Percentiles rank a stretch among this genome's conserved stretches.
phyloP scores from a whole-genome alignment of 495 filamentous ascomycete genomes.

The Coniosporium apollinis region DNA sequence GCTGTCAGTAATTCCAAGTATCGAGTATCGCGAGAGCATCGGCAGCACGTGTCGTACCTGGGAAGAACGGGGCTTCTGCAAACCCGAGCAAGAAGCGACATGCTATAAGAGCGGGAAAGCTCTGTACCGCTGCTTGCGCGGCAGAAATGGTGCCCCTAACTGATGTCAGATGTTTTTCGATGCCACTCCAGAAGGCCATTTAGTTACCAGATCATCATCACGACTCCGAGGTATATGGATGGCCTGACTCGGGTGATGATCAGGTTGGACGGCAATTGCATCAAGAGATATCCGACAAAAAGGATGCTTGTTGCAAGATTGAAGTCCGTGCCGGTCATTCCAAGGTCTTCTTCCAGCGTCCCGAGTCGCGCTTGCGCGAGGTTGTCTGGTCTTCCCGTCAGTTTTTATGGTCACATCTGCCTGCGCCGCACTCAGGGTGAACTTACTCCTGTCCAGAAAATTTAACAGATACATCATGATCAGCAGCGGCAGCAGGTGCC shows the following conservation, averaged over 20 bases:
- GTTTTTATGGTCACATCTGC: too few relatives aligned
- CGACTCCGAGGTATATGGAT: background rate
- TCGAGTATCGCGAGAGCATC: too few relatives aligned
- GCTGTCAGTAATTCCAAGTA: too few relatives aligned
- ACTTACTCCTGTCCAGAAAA: conserved; percentile 1
- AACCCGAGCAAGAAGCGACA: conserved; percentile 27
- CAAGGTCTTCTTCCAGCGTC: conserved; percentile 28
- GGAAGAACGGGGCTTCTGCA: conserved; percentile 13
- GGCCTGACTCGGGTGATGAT: conserved; percentile 11
- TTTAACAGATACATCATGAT: conserved; percentile 1
- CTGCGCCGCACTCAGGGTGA: too few relatives aligned
- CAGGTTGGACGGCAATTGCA: conserved; percentile 6
- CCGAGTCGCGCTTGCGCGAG: conserved; percentile 26
- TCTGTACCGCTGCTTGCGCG: conserved; percentile 30
- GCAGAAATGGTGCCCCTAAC: conserved; percentile 32
- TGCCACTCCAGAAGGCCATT: too few relatives aligned
- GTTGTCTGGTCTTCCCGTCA: too few relatives aligned
- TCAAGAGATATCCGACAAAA: conserved; percentile 16
- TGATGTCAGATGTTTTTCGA: too few relatives aligned
- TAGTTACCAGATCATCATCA: background rate
- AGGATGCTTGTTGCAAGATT: conserved; percentile 2
- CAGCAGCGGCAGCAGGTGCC: background rate
- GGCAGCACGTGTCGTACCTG: too few relatives aligned
- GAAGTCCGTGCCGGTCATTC: conserved; percentile 31
- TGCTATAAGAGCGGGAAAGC: conserved; percentile 33